A percentile compares a stretch with the other conserved stretches of the same genome.
Conservation (phyloP, 2,329 filamentous ascomycete genomes). For the Monilinia fructicola region DNA sequence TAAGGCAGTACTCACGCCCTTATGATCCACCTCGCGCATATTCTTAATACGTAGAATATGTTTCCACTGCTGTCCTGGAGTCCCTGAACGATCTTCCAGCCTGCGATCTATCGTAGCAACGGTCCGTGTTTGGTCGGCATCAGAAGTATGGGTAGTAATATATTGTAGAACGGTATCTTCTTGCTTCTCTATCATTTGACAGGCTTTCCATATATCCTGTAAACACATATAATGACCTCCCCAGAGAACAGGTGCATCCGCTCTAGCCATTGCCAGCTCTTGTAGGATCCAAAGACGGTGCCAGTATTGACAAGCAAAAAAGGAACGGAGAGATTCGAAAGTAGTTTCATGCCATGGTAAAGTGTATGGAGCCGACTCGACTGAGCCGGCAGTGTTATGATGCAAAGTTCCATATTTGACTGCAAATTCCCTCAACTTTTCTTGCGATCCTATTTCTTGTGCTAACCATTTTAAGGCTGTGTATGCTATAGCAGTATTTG, state of each 20-base stretch:
- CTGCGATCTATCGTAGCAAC: constrained; percentile 18
- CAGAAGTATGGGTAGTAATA: constrained; percentile 6
- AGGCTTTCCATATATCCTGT: constrained; percentile 20
- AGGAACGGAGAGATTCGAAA: constrained; percentile 5
- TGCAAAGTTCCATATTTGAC: constrained; percentile 12
- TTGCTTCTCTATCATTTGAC: constrained; percentile 12
- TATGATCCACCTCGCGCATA: constrained; percentile 8
- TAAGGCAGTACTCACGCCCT: not conserved
- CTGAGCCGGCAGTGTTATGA: not conserved
- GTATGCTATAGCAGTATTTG: not conserved
- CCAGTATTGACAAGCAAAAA: constrained; percentile 20
- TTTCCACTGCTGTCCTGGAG: constrained; percentile 21
- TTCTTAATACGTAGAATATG: constrained; percentile 21
- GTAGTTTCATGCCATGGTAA: constrained; percentile 13
- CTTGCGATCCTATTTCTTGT: constrained; percentile 6
- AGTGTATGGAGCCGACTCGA: constrained; percentile 11
- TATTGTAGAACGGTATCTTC: constrained; percentile 13
- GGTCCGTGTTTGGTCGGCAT: not conserved
- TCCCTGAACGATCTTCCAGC: constrained; percentile 14
- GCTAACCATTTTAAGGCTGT: constrained; percentile 13
- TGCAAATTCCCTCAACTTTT: constrained; percentile 18
- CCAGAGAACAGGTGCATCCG: constrained; percentile 18
- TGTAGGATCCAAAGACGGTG: constrained; percentile 24
- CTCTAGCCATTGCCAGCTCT: constrained; percentile 18
- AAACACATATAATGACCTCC: constrained; percentile 12